phyloP scores from a whole-genome alignment of 306 rosid species.

The barrel medic (Medicago truncatula) region DNA sequence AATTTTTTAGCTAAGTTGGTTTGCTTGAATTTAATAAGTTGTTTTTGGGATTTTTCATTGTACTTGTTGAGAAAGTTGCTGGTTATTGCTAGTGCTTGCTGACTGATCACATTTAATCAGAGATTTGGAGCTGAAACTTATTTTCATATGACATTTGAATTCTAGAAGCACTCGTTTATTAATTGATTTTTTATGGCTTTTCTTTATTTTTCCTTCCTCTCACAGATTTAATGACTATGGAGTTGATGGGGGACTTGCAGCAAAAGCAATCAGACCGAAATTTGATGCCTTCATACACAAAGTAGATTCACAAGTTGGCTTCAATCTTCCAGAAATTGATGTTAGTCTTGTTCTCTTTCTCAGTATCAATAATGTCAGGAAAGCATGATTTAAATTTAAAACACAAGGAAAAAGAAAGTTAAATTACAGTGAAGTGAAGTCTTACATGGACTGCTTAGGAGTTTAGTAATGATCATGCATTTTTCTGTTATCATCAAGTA shows the following conservation, averaged over 20 bases:
- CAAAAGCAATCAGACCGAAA: constrained; percentile 59
- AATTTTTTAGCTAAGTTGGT: background rate
- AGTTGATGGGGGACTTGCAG: constrained; percentile 57
- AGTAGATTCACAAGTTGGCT: constrained; percentile 50
- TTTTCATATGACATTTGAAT: constrained; percentile 29
- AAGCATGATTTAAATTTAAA: constrained; percentile 25
- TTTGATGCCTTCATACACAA: constrained; percentile 49
- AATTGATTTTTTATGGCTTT: constrained; percentile 16
- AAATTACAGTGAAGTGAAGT: background rate
- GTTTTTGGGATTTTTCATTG: background rate
- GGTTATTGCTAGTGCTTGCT: background rate
- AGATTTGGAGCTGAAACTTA: constrained; percentile 18
- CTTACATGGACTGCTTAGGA: constrained; percentile 27
- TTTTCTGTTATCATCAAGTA: constrained; percentile 15
- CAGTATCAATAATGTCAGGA: constrained; percentile 11
- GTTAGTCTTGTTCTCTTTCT: constrained; percentile 46
- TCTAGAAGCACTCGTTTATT: constrained; percentile 8
- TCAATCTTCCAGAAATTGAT: constrained; percentile 58
- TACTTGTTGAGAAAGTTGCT: constrained; percentile 2
- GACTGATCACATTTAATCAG: background rate
- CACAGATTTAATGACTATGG: constrained; percentile 61
- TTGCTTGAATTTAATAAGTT: background rate
- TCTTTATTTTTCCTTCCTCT: background rate
- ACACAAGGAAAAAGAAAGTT: constrained; percentile 12
- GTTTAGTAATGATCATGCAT: constrained; percentile 21